Evolutionary conservation across 192 early-diverging fungal genomes (phyloP), one percentile per base, ranked within the genome.

Genomic region (Thoreauomyces humboldtii): DNA sequence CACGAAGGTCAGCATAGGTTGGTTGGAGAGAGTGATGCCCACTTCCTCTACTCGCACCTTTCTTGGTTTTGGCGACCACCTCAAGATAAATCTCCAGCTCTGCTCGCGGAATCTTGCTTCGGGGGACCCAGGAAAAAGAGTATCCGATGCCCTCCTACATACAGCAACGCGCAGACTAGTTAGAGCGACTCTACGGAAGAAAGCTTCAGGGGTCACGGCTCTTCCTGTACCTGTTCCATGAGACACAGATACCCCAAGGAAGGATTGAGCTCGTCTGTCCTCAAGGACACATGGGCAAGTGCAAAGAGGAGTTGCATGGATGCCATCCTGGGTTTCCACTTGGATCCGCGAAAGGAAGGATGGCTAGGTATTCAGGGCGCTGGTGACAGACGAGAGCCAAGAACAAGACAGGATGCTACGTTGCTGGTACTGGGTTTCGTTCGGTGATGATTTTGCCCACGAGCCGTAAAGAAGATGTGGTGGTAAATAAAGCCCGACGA

Each of bases 91-190:
- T 31, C 17, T 52, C 21, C 21, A 72, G 32, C 7, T 71, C 64
- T 0, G 21, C 47, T 11, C 35, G 15, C 6, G 48, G 47, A 29
- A 75, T 71, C 25, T 34, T 52, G 14, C 35, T 33, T n/a, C 54
- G 63, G 4, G 73, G 69, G 15, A 75, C 35, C 63, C 69, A 75
- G 28, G 59, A 67, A 29, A 69, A 51, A 4, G 59, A 7, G 31
- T 22, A 7, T 31, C 12, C 1, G 17, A 15, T 7, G 9, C 7
- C 17, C 9, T 59, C 55, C 63, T 65, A 38, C 31, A 55, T n/a
- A 41, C n/a, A 9, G n/a, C 38, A 41, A 41, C n/a, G 11, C 31
- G 29, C 17, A 17, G 27, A 54, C 19, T 12, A 12, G 2, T 19
- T 11, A 41, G 34, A 9, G 32, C 24, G 55, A 55, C 0, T 1